Evolutionary conservation across 148 eudicot species (phyloP).

Genomic region (Chenopodium suecicum): DNA sequence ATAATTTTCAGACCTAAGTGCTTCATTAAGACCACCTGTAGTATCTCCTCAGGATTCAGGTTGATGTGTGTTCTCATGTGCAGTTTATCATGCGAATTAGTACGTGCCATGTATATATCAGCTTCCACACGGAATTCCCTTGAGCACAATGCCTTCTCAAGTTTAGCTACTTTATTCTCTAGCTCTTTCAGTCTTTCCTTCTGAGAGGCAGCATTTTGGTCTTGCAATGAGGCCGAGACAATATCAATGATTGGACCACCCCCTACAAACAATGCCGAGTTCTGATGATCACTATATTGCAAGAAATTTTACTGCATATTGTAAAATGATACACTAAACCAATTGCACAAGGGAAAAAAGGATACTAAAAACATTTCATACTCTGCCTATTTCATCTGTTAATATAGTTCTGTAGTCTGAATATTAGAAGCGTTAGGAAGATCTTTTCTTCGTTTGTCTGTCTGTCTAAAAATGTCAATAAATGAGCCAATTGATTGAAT

Average conservation of each 20-base stretch:
- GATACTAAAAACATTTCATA: background rate
- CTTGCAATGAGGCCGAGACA: slow-evolving; percentile 15
- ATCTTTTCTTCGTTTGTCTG: background rate
- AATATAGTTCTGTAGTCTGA: background rate
- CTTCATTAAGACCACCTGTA: slow-evolving; percentile 9
- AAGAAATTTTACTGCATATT: background rate
- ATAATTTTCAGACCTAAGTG: slow-evolving; percentile 1
- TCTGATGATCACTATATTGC: background rate
- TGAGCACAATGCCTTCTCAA: slow-evolving; percentile 13
- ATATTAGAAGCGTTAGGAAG: background rate
- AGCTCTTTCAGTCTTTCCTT: slow-evolving; percentile 16
- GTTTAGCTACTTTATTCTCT: slow-evolving; percentile 24
- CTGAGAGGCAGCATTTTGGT: slow-evolving; percentile 9
- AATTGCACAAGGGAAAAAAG: background rate
- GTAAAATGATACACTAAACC: background rate
- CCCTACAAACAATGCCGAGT: slow-evolving; percentile 9
- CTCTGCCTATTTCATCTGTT: background rate
- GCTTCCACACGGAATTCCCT: background rate
- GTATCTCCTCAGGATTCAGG: slow-evolving; percentile 1
- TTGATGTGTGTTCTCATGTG: background rate
- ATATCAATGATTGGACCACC: slow-evolving; percentile 24
- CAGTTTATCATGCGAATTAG: background rate
- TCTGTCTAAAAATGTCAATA: background rate
- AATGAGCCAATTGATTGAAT: background rate
- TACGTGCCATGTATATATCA: background rate